These are phyloP conservation scores for Diaporthe vexans DNA, from an alignment of 2,329 filamentous ascomycete species.

Conservation along the genomic window DNA sequence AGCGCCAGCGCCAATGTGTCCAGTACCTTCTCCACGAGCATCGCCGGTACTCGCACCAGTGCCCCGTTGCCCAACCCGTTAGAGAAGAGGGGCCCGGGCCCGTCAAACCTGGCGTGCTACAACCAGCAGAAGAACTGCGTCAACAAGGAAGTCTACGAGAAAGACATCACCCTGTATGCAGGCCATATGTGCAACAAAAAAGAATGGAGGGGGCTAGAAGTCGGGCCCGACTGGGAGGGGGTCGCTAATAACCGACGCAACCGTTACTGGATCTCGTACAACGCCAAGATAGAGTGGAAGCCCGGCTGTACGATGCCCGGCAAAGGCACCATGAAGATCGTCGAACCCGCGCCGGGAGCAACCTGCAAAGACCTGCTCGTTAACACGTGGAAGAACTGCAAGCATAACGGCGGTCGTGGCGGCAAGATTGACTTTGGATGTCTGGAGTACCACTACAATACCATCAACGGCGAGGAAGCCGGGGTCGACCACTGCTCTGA, in stretches of 20 bases:
- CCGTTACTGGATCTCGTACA: background rate
- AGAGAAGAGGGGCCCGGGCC: no score
- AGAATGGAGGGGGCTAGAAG: background rate
- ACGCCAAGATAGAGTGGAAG: background rate
- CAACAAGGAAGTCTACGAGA: background rate
- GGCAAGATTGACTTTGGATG: background rate
- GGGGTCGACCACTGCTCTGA: background rate
- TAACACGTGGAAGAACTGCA: background rate
- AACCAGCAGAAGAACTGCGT: background rate
- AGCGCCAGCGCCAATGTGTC: background rate
- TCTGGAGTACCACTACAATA: conserved; percentile 2
- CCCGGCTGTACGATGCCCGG: background rate
- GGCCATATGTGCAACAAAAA: background rate
- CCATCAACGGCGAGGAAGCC: background rate
- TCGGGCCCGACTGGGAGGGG: background rate
- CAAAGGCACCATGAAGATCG: background rate
- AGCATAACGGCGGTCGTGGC: conserved; percentile 6
- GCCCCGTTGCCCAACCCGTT: no score
- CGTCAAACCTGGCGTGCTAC: conserved; percentile 5
- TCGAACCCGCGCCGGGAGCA: background rate
- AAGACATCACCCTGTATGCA: background rate
- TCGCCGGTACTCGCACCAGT: no score
- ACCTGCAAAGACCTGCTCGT: background rate
- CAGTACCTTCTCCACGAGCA: no score
- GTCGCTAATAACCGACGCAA: fast-evolving